Evolutionary conservation across 2,329 filamentous ascomycete species (phyloP), one percentile per base, ranked within the genome.

Genomic region (Scedosporium dehoogii): DNA sequence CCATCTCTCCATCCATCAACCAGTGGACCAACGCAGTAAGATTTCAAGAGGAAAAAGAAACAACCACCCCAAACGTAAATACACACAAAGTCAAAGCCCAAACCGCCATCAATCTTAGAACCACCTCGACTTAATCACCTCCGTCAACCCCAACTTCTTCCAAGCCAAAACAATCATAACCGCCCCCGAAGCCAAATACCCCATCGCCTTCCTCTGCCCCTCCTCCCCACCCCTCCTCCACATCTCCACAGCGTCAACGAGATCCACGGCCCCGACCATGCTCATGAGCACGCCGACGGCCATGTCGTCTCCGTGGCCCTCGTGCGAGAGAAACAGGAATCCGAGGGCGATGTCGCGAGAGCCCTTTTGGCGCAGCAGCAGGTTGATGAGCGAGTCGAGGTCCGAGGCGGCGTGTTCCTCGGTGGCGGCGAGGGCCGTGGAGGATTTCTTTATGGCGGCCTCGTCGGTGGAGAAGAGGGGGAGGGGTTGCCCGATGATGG

Each of bases 161-260:
- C 60, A 62, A n/a, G 60, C 33, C 21, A 56, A 18, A 16, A 55
- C 53, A 6, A 55, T 18, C 60, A 62, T 57, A 25, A 38, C 53
- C 7, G 44, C 38, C 7, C 60, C 60, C 14, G 48, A 56, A 18
- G 44, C 53, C 33, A 53, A 53, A 27, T 62, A 55, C 27, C 21
- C 38, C 12, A 62, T 9, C 4, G 60, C 60, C 53, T 46, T 62
- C 53, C 53, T 57, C 60, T 48, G 44, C n/a, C 33, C 46, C 14
- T 62, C 60, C 51, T 62, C 60, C 4, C 60, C 60, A 10, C 60
- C 60, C 60, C 60, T 58, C 60, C 53, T 46, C 33, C 44, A 62
- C 23, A 58, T 29, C 12, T 14, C 25, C n/a, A 62, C 38, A 6
- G 51, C 60, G 46, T 62, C 60, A 21, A 46, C 60, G 18, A 62